These are phyloP conservation scores for Rhodomyrtus tomentosa DNA, from an alignment of 345 rosid genomes.

Conservation along the genomic window DNA sequence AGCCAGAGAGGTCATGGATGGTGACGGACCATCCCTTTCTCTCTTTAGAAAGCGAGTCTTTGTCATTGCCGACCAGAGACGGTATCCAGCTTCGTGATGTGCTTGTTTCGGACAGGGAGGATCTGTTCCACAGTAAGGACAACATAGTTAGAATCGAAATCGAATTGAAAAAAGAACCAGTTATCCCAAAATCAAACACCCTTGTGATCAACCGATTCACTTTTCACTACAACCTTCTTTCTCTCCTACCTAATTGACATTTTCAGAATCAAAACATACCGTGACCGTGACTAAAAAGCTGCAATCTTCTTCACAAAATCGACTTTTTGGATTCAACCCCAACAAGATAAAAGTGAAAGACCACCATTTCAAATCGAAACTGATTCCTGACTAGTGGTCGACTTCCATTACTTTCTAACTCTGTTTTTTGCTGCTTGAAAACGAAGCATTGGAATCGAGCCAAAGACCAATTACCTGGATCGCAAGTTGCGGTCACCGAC, in stretches of 20 bases:
- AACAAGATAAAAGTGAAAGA: not conserved
- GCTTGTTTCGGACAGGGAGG: conserved; percentile 33
- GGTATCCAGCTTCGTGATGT: conserved; percentile 34
- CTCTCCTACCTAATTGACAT: not conserved
- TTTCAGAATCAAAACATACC: not conserved
- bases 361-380: not conserved
- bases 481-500: conserved; percentile 42
- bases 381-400: too few species aligned
- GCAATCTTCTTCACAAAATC: not conserved
- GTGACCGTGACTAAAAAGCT: not conserved
- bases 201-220: not conserved
- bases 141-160: not conserved
- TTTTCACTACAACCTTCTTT: not conserved
- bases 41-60: conserved; percentile 49
- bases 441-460: not conserved
- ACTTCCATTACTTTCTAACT: too few species aligned
- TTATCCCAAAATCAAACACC: not conserved
- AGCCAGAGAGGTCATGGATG: conserved; percentile 91
- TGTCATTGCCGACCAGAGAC: conserved; percentile 33
- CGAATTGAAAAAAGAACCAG: not conserved
- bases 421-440: too few species aligned
- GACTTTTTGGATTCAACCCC: not conserved
- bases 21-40: conserved; percentile 93
- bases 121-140: conserved; percentile 21
- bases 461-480: conserved; percentile 32